Evolutionary conservation across 257 asterid species (phyloP).

Genomic region (Solanum sparsipilum): DNA sequence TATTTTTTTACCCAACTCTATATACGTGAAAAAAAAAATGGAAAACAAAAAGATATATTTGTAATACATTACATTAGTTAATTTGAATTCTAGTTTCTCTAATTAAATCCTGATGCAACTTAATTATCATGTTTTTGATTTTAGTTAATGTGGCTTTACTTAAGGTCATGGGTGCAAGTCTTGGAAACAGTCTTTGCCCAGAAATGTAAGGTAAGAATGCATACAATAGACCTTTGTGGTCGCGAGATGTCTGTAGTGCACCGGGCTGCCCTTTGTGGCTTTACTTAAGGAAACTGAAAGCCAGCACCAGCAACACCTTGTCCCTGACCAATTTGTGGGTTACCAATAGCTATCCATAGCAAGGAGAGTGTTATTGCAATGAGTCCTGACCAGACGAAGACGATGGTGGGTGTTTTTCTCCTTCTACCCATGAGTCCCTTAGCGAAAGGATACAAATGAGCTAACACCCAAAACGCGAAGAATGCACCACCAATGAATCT

Average conservation of each 20-base stretch:
- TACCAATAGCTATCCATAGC: slow-evolving; percentile 21
- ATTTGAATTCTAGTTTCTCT: background rate
- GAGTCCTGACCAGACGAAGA: slow-evolving; percentile 38
- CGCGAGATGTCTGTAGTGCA: background rate
- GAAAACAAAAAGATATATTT: background rate
- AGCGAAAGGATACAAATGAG: slow-evolving; percentile 36
- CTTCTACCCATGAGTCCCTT: slow-evolving; percentile 37
- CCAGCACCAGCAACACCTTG: background rate
- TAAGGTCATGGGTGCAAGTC: background rate
- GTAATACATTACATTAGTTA: background rate
- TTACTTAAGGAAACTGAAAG: slow-evolving; percentile 8
- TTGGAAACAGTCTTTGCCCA: background rate
- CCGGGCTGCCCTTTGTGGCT: background rate
- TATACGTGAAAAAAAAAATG: background rate
- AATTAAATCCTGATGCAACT: background rate
- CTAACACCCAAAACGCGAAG: slow-evolving; percentile 37
- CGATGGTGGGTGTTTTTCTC: slow-evolving; percentile 34
- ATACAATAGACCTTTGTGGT: background rate
- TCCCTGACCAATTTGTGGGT: background rate
- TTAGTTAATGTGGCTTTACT: background rate
- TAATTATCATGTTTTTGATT: background rate
- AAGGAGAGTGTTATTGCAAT: slow-evolving; percentile 34
- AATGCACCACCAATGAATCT: slow-evolving; percentile 30
- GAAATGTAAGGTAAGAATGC: background rate
- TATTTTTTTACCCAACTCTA: background rate